Conservation (phyloP, 352 stramenopile genomes). For the Globisporangium irregulare region DNA sequence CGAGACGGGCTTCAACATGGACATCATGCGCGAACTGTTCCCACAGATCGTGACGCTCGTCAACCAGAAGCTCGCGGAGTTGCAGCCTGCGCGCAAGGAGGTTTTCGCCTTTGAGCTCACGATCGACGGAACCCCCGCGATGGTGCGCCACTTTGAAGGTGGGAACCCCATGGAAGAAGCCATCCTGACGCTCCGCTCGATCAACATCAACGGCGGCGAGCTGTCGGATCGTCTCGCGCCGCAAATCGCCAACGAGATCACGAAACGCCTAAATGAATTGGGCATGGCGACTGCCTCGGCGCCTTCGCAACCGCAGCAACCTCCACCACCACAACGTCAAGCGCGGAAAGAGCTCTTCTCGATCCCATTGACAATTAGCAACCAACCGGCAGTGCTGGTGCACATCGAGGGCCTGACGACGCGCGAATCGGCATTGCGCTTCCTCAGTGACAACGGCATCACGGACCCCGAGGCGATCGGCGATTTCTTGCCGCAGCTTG, state of each 20-base stretch:
- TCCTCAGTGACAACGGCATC: constrained; percentile 59
- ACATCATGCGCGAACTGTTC: constrained; percentile 62
- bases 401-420: constrained; percentile 65
- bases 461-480: constrained; percentile 36
- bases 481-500: constrained; percentile 46
- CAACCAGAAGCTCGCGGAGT: constrained; percentile 51
- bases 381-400: constrained; percentile 43
- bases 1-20: constrained; percentile 46
- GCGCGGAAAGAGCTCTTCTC: constrained; percentile 54
- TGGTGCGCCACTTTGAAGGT: constrained; percentile 65
- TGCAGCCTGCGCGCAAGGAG: constrained; percentile 52
- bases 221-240: constrained; percentile 52
- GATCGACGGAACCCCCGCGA: constrained; percentile 46
- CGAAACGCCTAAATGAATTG: constrained; percentile 33
- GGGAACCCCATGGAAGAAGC: constrained; percentile 60
- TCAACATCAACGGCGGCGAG: constrained; percentile 44
- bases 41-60: constrained; percentile 57
- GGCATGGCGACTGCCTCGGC: not conserved
- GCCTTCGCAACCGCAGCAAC: not conserved
- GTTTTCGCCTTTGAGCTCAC: constrained; percentile 57
- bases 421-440: constrained; percentile 53
- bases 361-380: constrained; percentile 56
- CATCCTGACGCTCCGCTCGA: constrained; percentile 36
- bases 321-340: constrained; percentile 2
- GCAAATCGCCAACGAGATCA: constrained; percentile 63